Evolutionary conservation across 2,329 filamentous ascomycete genomes (phyloP).

Genomic region (Zymoseptoria tritici): DNA sequence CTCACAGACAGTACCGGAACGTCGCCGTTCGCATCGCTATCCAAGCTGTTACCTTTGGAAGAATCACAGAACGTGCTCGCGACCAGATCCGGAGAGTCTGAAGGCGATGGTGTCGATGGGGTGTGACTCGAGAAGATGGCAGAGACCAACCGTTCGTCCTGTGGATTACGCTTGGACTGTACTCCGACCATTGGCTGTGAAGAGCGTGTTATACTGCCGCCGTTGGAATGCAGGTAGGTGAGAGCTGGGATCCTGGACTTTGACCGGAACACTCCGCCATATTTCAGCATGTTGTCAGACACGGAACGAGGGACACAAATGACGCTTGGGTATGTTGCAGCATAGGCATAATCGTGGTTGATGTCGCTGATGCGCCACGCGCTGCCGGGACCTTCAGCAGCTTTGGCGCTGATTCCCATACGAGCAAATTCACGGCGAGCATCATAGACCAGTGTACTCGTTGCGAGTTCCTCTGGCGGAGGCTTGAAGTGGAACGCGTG

Average conservation of each 20-base stretch:
- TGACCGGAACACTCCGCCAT: slow-evolving; percentile 83
- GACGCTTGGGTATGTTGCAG: slow-evolving; percentile 81
- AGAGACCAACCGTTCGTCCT: slow-evolving; percentile 88
- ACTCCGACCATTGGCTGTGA: slow-evolving; percentile 88
- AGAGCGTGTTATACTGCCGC: slow-evolving; percentile 91
- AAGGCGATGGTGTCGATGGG: slow-evolving; percentile 9
- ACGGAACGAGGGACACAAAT: slow-evolving; percentile 80
- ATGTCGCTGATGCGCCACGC: slow-evolving; percentile 88
- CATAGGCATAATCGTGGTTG: slow-evolving; percentile 86
- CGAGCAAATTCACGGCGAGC: slow-evolving; percentile 76
- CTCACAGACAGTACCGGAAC: slow-evolving; percentile 7
- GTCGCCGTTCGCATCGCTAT: not conserved
- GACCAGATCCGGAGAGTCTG: not conserved
- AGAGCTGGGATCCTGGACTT: slow-evolving; percentile 80
- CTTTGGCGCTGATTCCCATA: slow-evolving; percentile 78
- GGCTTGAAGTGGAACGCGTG: slow-evolving; percentile 85
- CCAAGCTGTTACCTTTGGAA: not conserved
- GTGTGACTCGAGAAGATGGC: slow-evolving; percentile 73
- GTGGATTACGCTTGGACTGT: slow-evolving; percentile 74
- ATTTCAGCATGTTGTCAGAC: slow-evolving; percentile 95
- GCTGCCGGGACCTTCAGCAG: slow-evolving; percentile 48
- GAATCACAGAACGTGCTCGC: not conserved
- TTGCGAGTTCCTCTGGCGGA: slow-evolving; percentile 56
- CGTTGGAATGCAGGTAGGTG: slow-evolving; percentile 94
- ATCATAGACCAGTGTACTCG: slow-evolving; percentile 78